Percentiles rank a stretch among this genome's conserved stretches.
Evolutionary conservation across 164 flowering plant genomes (phyloP).

Genomic region (Taxillus chinensis): DNA sequence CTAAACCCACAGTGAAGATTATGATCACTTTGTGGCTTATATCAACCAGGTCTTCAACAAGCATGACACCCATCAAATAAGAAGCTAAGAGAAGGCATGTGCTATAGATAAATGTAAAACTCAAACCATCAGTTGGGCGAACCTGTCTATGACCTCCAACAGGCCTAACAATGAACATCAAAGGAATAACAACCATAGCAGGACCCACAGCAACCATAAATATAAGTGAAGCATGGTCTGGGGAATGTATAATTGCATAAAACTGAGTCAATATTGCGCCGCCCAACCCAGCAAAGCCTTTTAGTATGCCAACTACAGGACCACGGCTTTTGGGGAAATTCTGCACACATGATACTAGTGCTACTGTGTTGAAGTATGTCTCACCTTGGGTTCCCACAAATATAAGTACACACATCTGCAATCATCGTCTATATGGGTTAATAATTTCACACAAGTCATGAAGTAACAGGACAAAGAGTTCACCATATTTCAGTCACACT

Average conservation of each 20-base stretch:
- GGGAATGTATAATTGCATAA: conserved; percentile 57
- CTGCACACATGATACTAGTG: conserved; percentile 90
- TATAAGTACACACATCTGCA: conserved; percentile 92
- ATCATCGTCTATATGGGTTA: not conserved
- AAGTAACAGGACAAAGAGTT: no score
- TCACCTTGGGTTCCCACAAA: conserved; percentile 94
- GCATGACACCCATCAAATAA: conserved; percentile 94
- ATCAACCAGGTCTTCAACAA: conserved; percentile 68
- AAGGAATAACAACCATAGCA: conserved; percentile 60
- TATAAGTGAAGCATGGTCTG: conserved; percentile 75
- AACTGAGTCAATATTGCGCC: conserved; percentile 90
- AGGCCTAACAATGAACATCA: conserved; percentile 84
- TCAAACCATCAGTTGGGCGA: conserved; percentile 53
- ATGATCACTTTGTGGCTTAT: conserved; percentile 42
- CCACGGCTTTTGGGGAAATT: conserved; percentile 95
- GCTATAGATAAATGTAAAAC: conserved; percentile 66
- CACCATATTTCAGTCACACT: no score
- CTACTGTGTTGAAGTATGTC: conserved; percentile 85
- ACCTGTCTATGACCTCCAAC: conserved; percentile 92
- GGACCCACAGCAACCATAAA: conserved; percentile 99
- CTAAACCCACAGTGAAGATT: conserved; percentile 49
- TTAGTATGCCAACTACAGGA: conserved; percentile 88
- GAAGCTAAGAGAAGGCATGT: conserved; percentile 89
- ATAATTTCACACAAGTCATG: not conserved
- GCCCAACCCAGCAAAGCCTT: conserved; percentile 90